phyloP scores from a whole-genome alignment of 78 protist genomes.

The Dictyostelium intermedium region DNA sequence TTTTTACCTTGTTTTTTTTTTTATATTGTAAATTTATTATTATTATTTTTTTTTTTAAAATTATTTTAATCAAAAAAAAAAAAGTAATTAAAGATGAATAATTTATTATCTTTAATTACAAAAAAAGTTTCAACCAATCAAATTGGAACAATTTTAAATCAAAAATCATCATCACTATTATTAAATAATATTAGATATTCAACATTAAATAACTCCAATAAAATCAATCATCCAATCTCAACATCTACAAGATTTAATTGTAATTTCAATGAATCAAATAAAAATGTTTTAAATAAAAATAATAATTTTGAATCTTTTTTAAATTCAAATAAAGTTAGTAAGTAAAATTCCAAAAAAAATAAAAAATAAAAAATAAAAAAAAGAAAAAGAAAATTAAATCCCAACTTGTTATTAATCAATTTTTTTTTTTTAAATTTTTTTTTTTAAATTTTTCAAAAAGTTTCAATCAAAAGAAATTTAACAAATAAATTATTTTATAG shows the following conservation, averaged over 20 bases:
- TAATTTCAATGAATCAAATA: neutral
- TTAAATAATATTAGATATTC: conserved; percentile 5
- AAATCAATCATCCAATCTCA: neutral
- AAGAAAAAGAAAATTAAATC: too few relatives aligned
- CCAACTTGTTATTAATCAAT: neutral
- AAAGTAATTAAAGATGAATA: conserved; percentile 4
- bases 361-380: neutral
- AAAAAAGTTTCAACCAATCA: neutral
- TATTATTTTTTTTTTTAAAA: too few relatives aligned
- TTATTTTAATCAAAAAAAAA: too few relatives aligned
- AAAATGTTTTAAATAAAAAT: neutral
- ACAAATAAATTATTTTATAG: conserved; percentile 7
- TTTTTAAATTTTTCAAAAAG: neutral
- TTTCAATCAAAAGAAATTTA: neutral
- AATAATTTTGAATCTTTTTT: neutral
- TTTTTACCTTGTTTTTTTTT: too few relatives aligned
- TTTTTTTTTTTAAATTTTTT: neutral
- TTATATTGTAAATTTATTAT: too few relatives aligned
- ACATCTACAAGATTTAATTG: neutral
- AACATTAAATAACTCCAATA: neutral
- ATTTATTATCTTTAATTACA: conserved; percentile 6
- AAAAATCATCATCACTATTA: neutral
- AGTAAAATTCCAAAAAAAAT: neutral
- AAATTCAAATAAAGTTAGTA: neutral
- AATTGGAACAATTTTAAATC: neutral